These are phyloP conservation scores for Annulohypoxylon maeteangense DNA, from an alignment of 495 filamentous ascomycete species.

Conservation along the genomic window DNA sequence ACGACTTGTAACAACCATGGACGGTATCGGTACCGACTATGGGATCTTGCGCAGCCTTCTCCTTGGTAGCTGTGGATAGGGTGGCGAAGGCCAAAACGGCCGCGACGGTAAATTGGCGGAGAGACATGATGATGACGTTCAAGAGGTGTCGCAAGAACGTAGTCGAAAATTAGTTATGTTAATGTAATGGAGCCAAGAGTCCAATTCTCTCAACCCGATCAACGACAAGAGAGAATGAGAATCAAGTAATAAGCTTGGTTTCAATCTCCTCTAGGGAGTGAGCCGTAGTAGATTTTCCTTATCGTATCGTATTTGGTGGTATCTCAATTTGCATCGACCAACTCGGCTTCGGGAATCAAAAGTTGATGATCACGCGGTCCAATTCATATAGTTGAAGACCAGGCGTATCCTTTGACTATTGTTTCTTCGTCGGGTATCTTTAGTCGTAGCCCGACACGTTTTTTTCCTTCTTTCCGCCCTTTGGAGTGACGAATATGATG, in stretches of 20 bases:
- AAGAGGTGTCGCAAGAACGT: background rate
- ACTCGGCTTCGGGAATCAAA: background rate
- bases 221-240: slow-evolving; percentile 43
- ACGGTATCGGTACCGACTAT: slow-evolving; percentile 42
- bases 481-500: slow-evolving; percentile 21
- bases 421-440: slow-evolving; percentile 16
- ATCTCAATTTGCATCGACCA: slow-evolving; percentile 13
- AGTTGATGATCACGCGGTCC: slow-evolving; percentile 8
- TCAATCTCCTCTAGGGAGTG: slow-evolving; percentile 31
- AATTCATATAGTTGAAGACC: slow-evolving; percentile 35
- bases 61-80: slow-evolving; percentile 14
- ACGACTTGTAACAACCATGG: slow-evolving; percentile 44
- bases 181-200: slow-evolving; percentile 10
- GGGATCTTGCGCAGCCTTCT: slow-evolving; percentile 29
- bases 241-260: slow-evolving; percentile 18
- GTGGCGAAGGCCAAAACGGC: slow-evolving; percentile 43
- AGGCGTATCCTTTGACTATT: slow-evolving; percentile 23
- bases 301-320: slow-evolving; percentile 22
- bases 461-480: slow-evolving; percentile 19
- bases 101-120: slow-evolving; percentile 40
- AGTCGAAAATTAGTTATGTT: slow-evolving; percentile 8
- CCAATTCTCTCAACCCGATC: slow-evolving; percentile 42
- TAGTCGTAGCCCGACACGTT: background rate
- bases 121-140: slow-evolving; percentile 36
- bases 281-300: slow-evolving; percentile 11